Conservation (phyloP, 805 yeast species). For the Blastobotrys chiropterorum region DNA sequence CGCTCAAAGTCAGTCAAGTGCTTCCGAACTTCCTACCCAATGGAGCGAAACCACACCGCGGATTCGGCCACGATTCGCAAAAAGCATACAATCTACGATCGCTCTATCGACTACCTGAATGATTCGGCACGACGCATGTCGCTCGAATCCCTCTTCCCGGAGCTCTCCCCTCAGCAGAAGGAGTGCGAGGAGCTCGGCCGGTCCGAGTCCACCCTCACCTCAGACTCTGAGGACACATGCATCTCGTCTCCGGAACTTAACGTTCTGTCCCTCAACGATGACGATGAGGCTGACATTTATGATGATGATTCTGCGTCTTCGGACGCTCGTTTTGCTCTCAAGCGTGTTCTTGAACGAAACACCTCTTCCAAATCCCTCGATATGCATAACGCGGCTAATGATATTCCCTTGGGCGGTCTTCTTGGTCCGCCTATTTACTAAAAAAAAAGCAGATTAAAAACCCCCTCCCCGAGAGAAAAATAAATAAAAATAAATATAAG, state of each 20-base stretch:
- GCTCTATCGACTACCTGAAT: constrained; percentile 10
- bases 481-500: too few relatives aligned
- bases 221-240: background rate
- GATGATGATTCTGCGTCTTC: background rate
- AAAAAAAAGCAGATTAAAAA: too few relatives aligned
- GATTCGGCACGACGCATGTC: constrained; percentile 13
- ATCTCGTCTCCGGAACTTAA: background rate
- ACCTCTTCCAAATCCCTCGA: constrained; percentile 5
- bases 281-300: constrained; percentile 1
- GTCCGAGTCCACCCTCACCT: constrained; percentile 1
- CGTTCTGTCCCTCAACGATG: constrained; percentile 1
- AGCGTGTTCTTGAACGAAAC: constrained; percentile 6
- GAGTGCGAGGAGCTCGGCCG: background rate
- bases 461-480: too few relatives aligned
- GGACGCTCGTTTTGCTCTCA: constrained; percentile 7
- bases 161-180: constrained; percentile 7
- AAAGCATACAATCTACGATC: constrained; percentile 8
- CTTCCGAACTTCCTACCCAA: background rate
- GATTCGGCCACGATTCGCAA: background rate
- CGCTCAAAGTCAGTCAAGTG: background rate
- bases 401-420: background rate
- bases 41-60: constrained; percentile 6
- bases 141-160: constrained; percentile 17
- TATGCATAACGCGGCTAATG: background rate
- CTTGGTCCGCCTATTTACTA: background rate